phyloP scores from a whole-genome alignment of 129 eudicot species.

The Flaveria ramosissima region DNA sequence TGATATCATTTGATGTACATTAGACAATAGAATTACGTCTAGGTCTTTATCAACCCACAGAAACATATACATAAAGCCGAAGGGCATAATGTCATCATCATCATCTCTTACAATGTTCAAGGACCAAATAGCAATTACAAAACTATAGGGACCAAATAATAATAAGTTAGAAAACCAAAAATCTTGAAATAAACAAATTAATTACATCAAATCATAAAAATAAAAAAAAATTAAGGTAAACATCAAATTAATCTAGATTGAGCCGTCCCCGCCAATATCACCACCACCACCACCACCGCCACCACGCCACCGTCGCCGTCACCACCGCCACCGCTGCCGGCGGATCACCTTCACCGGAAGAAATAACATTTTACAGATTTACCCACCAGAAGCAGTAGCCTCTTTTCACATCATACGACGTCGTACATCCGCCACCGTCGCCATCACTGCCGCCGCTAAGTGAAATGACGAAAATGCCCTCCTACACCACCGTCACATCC shows the following conservation, averaged over 20 bases:
- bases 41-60: too few species aligned
- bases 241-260: constrained; percentile 41
- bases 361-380: constrained; percentile 1
- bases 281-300: constrained; percentile 22
- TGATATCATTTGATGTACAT: too few species aligned
- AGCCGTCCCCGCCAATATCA: constrained; percentile 51
- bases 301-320: background rate
- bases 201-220: constrained; percentile 11
- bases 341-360: background rate
- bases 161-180: background rate
- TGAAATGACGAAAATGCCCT: constrained; percentile 32
- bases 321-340: background rate
- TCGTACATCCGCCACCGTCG: too few species aligned
- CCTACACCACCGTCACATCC: background rate
- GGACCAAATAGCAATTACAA: constrained; percentile 7
- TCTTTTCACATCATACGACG: background rate
- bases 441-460: too few species aligned
- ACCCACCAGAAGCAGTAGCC: background rate
- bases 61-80: background rate
- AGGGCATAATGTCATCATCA: background rate
- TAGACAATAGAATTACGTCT: too few species aligned
- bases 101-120: background rate
- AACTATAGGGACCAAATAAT: background rate
- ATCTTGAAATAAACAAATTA: constrained; percentile 1
- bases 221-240: constrained; percentile 16